Evolutionary conservation across 495 filamentous ascomycete species (phyloP).

Genomic region (Podospora fimiseda): DNA sequence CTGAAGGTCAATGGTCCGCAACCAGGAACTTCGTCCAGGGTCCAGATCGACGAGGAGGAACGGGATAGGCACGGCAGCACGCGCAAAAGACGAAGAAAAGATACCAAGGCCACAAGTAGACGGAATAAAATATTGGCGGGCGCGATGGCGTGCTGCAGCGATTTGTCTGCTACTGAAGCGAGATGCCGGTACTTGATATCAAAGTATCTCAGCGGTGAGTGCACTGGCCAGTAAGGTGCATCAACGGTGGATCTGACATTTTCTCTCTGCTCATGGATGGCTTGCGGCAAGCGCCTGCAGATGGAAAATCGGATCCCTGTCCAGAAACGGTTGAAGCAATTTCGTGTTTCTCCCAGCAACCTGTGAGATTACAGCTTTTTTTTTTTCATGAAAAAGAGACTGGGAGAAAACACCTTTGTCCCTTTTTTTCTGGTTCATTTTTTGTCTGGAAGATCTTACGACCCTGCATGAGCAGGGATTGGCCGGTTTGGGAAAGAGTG

Average conservation of each 20-base stretch:
- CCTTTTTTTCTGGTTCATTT: slow-evolving; percentile 10
- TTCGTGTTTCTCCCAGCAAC: slow-evolving; percentile 28
- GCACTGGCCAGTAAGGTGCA: slow-evolving; percentile 24
- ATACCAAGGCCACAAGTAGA: slow-evolving; percentile 16
- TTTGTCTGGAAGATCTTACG: too few relatives aligned
- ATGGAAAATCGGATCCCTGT: slow-evolving; percentile 25
- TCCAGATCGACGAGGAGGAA: slow-evolving; percentile 19
- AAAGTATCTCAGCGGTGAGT: slow-evolving; percentile 13
- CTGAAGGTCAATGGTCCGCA: not conserved
- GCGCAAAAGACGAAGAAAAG: slow-evolving; percentile 7
- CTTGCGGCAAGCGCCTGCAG: slow-evolving; percentile 27
- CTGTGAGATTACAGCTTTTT: slow-evolving; percentile 2
- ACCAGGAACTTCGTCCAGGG: not conserved
- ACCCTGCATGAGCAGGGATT: too few relatives aligned
- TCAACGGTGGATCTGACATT: slow-evolving; percentile 5
- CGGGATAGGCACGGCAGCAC: slow-evolving; percentile 1
- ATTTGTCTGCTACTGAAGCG: not conserved
- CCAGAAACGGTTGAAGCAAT: slow-evolving; percentile 32
- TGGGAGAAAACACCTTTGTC: too few relatives aligned
- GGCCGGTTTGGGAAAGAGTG: not conserved
- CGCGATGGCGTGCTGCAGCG: slow-evolving; percentile 9
- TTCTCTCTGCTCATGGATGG: slow-evolving; percentile 7
- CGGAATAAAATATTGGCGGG: not conserved
- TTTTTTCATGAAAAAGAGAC: too few relatives aligned
- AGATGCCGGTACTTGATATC: slow-evolving; percentile 21